Evolutionary conservation across 192 early-diverging fungal genomes (phyloP).

Genomic region (Linnemannia exigua): DNA sequence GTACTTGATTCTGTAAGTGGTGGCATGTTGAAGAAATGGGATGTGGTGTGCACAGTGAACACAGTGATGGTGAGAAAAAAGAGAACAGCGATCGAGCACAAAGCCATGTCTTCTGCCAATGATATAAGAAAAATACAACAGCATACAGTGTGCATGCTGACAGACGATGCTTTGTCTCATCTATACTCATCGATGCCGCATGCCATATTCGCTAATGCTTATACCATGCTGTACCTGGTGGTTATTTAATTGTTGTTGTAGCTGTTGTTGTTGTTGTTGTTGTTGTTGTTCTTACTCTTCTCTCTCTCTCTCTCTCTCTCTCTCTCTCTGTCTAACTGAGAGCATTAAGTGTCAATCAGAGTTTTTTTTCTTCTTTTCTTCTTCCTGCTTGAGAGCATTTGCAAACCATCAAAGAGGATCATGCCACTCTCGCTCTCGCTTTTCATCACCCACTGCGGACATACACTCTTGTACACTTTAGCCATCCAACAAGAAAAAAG

Average conservation of each 20-base stretch:
- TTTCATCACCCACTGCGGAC: neutral
- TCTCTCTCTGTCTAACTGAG: neutral
- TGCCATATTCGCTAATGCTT: neutral
- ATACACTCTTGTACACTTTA: neutral
- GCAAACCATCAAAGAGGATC: neutral
- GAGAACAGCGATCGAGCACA: neutral
- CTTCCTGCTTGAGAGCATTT: constrained; percentile 6
- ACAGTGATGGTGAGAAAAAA: too few species aligned
- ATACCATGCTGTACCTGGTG: too few species aligned
- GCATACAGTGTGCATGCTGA: too few species aligned
- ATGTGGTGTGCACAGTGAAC: neutral
- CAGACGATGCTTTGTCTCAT: neutral
- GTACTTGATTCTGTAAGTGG: neutral
- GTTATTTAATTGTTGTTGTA: neutral
- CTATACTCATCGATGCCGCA: neutral
- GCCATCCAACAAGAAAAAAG: neutral
- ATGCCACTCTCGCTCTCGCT: neutral
- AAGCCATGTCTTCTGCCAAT: too few species aligned
- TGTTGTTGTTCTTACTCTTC: neutral
- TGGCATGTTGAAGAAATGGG: neutral
- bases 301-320: neutral
- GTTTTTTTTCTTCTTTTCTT: neutral
- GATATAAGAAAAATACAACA: too few species aligned
- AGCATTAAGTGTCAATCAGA: neutral
- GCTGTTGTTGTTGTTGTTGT: neutral